Conservation (phyloP, 2,329 filamentous ascomycete genomes). For the Whalleya microplaca region DNA sequence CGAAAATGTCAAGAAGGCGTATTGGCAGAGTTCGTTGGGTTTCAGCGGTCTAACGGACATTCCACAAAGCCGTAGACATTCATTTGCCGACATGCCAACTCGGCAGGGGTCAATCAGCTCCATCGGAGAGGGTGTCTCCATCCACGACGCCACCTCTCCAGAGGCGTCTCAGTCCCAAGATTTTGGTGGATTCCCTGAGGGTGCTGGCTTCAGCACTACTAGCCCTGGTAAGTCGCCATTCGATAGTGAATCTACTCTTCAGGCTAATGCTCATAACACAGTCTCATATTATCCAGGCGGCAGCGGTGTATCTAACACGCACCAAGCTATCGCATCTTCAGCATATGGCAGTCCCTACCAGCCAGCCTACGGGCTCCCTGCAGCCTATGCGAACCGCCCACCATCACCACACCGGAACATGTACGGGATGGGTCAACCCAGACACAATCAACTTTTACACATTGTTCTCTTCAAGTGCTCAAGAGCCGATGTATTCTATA, state of each 20-base stretch:
- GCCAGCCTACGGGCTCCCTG: constrained; percentile 50
- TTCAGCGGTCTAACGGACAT: constrained; percentile 65
- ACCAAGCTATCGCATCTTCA: constrained; percentile 43
- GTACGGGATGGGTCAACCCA: constrained; percentile 64
- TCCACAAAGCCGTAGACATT: constrained; percentile 77
- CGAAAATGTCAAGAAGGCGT: constrained; percentile 68
- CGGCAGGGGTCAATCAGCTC: constrained; percentile 67
- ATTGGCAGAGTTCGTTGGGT: constrained; percentile 73
- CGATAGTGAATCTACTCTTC: background rate
- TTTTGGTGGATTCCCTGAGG: constrained; percentile 47
- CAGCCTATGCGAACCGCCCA: constrained; percentile 53
- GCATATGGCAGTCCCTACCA: constrained; percentile 49
- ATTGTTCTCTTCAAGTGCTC: constrained; percentile 97
- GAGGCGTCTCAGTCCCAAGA: constrained; percentile 51
- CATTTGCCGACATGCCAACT: constrained; percentile 72
- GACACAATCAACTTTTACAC: constrained; percentile 74
- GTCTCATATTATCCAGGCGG: constrained; percentile 45
- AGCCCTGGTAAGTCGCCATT: constrained; percentile 46
- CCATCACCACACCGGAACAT: constrained; percentile 65
- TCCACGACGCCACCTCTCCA: constrained; percentile 50
- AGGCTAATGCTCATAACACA: constrained; percentile 34
- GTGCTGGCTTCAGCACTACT: constrained; percentile 40
- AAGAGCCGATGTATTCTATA: constrained; percentile 93
- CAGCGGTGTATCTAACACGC: constrained; percentile 35
- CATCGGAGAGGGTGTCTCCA: constrained; percentile 53